Base-by-base conservation (phyloP, 2,329 filamentous ascomycete genomes). In the Epicoccum nigrum region DNA sequence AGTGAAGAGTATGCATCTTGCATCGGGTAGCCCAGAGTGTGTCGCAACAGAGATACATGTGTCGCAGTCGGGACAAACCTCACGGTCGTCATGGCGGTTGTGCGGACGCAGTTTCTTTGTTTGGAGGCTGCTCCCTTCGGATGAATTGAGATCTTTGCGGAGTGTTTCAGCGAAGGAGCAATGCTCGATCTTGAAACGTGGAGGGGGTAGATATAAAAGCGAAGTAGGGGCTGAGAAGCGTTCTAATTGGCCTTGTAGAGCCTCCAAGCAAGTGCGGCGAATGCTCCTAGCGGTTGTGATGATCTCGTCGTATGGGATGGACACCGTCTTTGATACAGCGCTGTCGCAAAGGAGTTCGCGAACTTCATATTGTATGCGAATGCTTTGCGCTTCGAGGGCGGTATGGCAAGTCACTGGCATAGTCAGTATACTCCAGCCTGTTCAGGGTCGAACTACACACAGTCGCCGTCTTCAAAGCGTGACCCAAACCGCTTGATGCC, bases 281-380 rank as follows among this genome's bases (percentile, higher is more conserved):
- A 70, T 58, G 35, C 63, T 63, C 45, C 62, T 68, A 8, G 68
- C 65, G 7, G 69, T 62, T 19, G 52, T 66, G 21, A 71, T 62
- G 23, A 72, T 56, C 25, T 68, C 58, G 48, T 69, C 60, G 39
- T 63, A 60, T 16, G 68, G 64, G 44, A 67, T 62, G 2, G 59
- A 38, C 13, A 48, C 49, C 19, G 50, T 44, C 15, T 54, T 58
- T 7, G 63, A 59, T 17, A 65, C 58, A 2, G 61, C 56, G 23
- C 56, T 65, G 48, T 71, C 68, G 45, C 64, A 60, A 11, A 72
- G 60, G 4, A 67, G 64, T 30, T 64, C 59, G 45, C 57, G 57
- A 23, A 71, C 61, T 45, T 72, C 69, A 19, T 71, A 68, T 33
- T 72, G 69, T 7, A 69, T 47, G 41, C 69, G 67, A 3, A 66